Percentiles rank a stretch among this genome's conserved stretches.
These are phyloP conservation scores for Pelagophyceae sp. DNA, from an alignment of 352 stramenopile genomes.

Conservation along the genomic window DNA sequence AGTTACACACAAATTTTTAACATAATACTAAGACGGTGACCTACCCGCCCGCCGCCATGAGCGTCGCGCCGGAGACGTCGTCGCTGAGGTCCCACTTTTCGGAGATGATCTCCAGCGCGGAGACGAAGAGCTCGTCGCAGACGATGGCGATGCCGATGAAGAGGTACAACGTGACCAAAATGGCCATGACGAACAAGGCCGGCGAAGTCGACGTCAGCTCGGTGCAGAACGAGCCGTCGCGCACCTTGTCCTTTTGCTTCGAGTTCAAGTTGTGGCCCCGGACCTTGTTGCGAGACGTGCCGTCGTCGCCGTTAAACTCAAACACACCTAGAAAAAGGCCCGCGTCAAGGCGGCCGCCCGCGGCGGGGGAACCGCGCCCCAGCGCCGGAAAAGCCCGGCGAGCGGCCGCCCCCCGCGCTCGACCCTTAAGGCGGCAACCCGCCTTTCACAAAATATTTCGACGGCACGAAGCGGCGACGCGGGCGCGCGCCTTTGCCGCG, in stretches of 20 bases:
- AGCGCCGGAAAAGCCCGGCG: too few species aligned
- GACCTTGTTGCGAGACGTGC: not conserved
- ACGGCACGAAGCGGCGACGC: too few species aligned
- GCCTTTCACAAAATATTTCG: too few species aligned
- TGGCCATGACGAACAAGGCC: not conserved
- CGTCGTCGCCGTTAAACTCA: too few species aligned
- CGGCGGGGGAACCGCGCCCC: too few species aligned
- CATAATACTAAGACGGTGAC: too few species aligned
- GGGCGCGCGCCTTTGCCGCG: too few species aligned
- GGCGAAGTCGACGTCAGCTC: not conserved
- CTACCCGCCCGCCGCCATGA: constrained; percentile 43
- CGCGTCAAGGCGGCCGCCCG: too few species aligned
- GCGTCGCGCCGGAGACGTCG: constrained; percentile 38
- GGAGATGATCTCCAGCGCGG: constrained; percentile 36
- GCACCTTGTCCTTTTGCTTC: not conserved
- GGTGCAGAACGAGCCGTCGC: not conserved
- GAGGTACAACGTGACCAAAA: not conserved
- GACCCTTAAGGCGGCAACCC: too few species aligned
- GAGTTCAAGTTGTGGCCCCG: not conserved
- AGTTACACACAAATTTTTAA: too few species aligned
- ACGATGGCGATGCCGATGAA: constrained; percentile 27
- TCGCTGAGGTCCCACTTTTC: constrained; percentile 31
- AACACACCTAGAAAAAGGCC: too few species aligned
- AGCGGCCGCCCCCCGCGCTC: too few species aligned
- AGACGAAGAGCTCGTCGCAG: constrained; percentile 46